Base-by-base conservation (phyloP, 805 yeast genomes). In the Grigorovia yakushimaensis region DNA sequence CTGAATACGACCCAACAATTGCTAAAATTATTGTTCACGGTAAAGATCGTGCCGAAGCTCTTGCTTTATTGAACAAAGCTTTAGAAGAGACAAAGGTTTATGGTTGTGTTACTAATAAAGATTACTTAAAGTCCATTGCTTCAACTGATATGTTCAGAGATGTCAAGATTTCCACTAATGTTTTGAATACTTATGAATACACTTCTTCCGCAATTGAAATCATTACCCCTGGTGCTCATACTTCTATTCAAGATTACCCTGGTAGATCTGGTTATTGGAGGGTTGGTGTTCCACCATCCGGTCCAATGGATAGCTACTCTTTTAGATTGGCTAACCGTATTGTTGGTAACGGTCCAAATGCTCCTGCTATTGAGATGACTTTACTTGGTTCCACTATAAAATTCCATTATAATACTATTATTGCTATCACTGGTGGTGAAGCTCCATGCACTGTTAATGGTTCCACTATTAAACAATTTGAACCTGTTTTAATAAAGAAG, bases 1-100 rank as follows among this genome's bases (percentile, higher is more conserved):
- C 96, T 21, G 97, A 93, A 66, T 91, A 88, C 65, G 98, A 89
- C 67, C 98, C 98, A 43, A 88, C 96, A 10, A 73, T 91, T 55
- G 98, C 98, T 41, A 91, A 91, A 69, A 89, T 93, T 57, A 91
- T 91, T 67, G 98, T 93, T 30, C 91, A 88, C 59, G 98, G 97
- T 41, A 78, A 74, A 48, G 89, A 87, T 64, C 80, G 98, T 66
- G 76, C 74, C 42, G 98, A 89, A 50, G 95, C 96, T 2, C 73
- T 93, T 52, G 62, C 62, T 49, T 83, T 86, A 60, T 74, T 93
- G 60, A 80, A 85, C 62, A 71, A 75, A 56, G 98, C 97, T 5
- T 72, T 91, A 54, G 74, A 82, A 61, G 94, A 88, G 68, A 91
- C 98, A 1, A 82, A 80, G 40, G 83, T 91, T 41, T 78, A 82